Percentiles rank a stretch among this genome's conserved stretches.
These are phyloP conservation scores for Capronia americana DNA, from an alignment of 2,329 filamentous ascomycete species.

Conservation along the genomic window DNA sequence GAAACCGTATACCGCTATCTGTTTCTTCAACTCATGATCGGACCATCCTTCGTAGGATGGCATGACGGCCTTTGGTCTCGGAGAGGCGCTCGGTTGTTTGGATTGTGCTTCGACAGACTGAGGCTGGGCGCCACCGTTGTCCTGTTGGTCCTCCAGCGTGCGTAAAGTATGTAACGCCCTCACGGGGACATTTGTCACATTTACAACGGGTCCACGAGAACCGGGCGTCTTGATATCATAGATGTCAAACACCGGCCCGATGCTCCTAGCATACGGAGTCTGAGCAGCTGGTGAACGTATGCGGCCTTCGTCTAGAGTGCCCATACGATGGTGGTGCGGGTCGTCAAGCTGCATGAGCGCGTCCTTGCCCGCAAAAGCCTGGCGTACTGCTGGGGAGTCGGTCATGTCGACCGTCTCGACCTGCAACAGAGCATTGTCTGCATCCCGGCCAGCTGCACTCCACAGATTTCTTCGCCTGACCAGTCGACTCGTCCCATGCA, in stretches of 20 bases:
- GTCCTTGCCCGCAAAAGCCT: constrained; percentile 38
- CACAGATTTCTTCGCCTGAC: constrained; percentile 62
- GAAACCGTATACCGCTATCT: constrained; percentile 71
- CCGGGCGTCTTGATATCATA: constrained; percentile 31
- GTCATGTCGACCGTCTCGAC: constrained; percentile 67
- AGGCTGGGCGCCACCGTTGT: neutral
- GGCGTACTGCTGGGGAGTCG: constrained; percentile 48
- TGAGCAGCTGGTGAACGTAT: neutral
- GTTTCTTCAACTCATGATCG: constrained; percentile 66
- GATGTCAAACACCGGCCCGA: constrained; percentile 26
- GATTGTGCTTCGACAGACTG: neutral
- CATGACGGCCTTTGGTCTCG: constrained; percentile 39
- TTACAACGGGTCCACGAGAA: neutral
- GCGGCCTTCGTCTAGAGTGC: neutral
- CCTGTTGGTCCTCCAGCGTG: constrained; percentile 3
- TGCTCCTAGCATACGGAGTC: constrained; percentile 14
- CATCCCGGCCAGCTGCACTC: constrained; percentile 72
- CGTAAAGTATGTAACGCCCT: constrained; percentile 24
- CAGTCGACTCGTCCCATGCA: constrained; percentile 45
- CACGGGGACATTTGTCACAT: neutral
- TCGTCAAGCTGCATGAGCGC: constrained; percentile 28
- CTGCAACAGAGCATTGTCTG: constrained; percentile 68
- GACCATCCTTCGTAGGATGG: constrained; percentile 69
- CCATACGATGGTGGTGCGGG: neutral
- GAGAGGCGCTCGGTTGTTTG: neutral